Evolutionary conservation across 805 yeast genomes (phyloP).

Genomic region (Wickerhamiella domercqiae): DNA sequence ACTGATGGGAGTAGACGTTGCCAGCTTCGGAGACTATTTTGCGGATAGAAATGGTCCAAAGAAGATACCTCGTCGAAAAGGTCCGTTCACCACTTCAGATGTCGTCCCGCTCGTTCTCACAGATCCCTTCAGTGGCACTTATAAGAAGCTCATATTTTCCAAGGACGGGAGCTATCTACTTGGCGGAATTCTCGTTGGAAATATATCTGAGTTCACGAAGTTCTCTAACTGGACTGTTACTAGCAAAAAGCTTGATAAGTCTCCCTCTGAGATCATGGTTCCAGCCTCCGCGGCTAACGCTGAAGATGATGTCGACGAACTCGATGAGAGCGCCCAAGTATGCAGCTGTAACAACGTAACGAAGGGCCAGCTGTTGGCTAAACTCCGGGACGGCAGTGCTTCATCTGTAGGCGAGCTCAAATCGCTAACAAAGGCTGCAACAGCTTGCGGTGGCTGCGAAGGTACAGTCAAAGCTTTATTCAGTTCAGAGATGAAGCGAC

Average conservation of each 20-base stretch:
- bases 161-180: constrained; percentile 25
- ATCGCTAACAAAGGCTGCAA: constrained; percentile 26
- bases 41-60: constrained; percentile 26
- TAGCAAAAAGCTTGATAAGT: constrained; percentile 21
- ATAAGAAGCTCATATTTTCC: constrained; percentile 24
- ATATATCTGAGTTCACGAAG: constrained; percentile 23
- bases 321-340: constrained; percentile 26
- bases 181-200: constrained; percentile 28
- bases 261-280: constrained; percentile 24
- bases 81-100: constrained; percentile 11
- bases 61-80: constrained; percentile 20
- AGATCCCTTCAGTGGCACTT: constrained; percentile 25
- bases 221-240: constrained; percentile 21
- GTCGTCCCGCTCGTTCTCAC: constrained; percentile 21
- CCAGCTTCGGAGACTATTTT: constrained; percentile 28
- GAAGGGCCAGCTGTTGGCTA: constrained; percentile 23
- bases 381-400: constrained; percentile 21
- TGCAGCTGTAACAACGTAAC: constrained; percentile 27
- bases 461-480: constrained; percentile 26
- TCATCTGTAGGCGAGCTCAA: constrained; percentile 23
- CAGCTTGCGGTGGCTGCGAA: constrained; percentile 29
- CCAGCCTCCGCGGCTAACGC: constrained; percentile 17
- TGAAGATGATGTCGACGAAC: constrained; percentile 21
- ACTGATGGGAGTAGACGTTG: constrained; percentile 28
- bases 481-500: constrained; percentile 24